Conservation (phyloP, 2,329 filamentous ascomycete genomes). For the Phaeosphaeriaceae sp. region DNA sequence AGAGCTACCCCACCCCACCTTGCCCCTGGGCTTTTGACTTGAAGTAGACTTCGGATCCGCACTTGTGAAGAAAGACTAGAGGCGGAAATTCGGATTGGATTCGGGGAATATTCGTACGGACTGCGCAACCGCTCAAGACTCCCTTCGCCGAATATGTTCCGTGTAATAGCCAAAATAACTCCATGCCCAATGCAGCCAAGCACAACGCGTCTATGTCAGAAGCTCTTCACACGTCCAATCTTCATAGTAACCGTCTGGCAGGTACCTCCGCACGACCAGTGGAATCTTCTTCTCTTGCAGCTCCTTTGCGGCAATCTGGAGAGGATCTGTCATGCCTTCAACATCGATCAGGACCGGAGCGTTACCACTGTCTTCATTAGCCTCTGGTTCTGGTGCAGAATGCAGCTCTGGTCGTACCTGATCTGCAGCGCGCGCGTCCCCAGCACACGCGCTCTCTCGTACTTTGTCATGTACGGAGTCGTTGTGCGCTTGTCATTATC, state of each 20-base stretch:
- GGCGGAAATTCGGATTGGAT: conserved; percentile 41
- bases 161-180: conserved; percentile 39
- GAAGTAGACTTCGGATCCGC: conserved; percentile 37
- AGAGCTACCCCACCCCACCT: conserved; percentile 39
- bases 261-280: conserved; percentile 89
- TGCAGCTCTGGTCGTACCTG: conserved; percentile 65
- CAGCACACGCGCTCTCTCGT: conserved; percentile 91
- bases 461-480: conserved; percentile 99
- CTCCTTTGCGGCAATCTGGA: conserved; percentile 98
- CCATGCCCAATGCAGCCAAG: conserved; percentile 43
- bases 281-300: conserved; percentile 98
- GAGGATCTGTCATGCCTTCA: conserved; percentile 95
- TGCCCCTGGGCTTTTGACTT: conserved; percentile 35
- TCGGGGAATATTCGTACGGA: conserved; percentile 33
- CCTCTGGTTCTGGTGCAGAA: neutral
- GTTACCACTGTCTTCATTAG: conserved; percentile 75
- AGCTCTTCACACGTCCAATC: conserved; percentile 99
- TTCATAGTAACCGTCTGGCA: conserved; percentile 98
- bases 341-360: conserved; percentile 95
- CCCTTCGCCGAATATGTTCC: conserved; percentile 44
- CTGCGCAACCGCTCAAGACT: conserved; percentile 34
- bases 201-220: conserved; percentile 52
- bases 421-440: conserved; percentile 95
- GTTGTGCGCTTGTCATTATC: conserved; percentile 86
- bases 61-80: conserved; percentile 29